Evolutionary conservation across 2,329 filamentous ascomycete species (phyloP).

Genomic region (Diatrype stigma): DNA sequence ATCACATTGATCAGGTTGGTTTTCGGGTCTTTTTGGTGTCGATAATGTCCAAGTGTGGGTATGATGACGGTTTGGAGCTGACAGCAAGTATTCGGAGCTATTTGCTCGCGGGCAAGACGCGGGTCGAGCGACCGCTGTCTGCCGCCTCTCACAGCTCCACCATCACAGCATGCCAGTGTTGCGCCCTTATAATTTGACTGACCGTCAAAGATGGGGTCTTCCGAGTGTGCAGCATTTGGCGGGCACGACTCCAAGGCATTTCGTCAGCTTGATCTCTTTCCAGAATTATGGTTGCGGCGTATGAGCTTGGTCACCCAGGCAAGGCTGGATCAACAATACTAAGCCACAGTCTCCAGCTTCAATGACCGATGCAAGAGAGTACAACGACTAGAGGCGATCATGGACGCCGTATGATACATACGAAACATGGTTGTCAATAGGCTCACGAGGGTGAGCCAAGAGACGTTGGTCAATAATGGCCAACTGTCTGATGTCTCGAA

Average conservation of each 20-base stretch:
- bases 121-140: conserved; percentile 17
- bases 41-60: conserved; percentile 8
- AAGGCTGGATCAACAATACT: neutral
- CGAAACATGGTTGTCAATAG: neutral
- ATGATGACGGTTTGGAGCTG: conserved; percentile 13
- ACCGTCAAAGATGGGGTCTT: conserved; percentile 3
- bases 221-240: neutral
- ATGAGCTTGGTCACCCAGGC: neutral
- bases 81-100: conserved; percentile 4
- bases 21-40: neutral
- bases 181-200: conserved; percentile 9
- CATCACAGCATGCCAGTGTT: conserved; percentile 8
- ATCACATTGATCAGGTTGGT: neutral
- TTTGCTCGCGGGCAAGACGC: conserved; percentile 15
- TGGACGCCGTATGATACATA: neutral
- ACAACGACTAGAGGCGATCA: neutral
- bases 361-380: neutral
- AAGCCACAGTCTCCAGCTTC: neutral
- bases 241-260: neutral
- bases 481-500: neutral
- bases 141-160: conserved; percentile 9
- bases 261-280: neutral
- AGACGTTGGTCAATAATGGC: neutral
- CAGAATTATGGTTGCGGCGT: neutral
- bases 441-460: neutral